Conservation (phyloP, 2,329 filamentous ascomycete genomes). For the Tolypocladium ovalisporum region DNA sequence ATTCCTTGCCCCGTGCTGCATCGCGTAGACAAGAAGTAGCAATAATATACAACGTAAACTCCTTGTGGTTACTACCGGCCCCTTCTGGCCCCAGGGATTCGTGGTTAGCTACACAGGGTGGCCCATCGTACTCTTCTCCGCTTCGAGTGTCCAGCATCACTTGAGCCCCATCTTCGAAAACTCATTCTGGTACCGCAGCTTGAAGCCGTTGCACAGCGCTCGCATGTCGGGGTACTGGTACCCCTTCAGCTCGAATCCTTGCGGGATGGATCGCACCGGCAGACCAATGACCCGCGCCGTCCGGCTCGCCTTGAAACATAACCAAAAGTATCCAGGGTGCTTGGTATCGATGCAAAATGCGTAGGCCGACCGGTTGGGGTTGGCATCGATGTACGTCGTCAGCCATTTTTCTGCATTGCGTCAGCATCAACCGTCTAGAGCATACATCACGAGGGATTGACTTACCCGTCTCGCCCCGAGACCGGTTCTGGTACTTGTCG, state of each 20-base stretch:
- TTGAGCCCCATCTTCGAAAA: constrained; percentile 47
- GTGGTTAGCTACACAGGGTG: not conserved
- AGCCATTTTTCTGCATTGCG: constrained; percentile 72
- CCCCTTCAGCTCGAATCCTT: constrained; percentile 84
- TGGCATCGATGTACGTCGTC: constrained; percentile 89
- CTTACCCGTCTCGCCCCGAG: constrained; percentile 75
- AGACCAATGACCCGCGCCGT: constrained; percentile 63
- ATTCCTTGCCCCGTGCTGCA: not conserved
- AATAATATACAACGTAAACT: not conserved
- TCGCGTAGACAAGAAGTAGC: not conserved
- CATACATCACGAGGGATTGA: constrained; percentile 9
- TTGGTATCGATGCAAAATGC: constrained; percentile 91
- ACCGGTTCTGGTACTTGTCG: constrained; percentile 84
- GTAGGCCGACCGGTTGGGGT: constrained; percentile 87
- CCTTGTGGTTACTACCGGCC: not conserved
- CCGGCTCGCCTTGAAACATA: constrained; percentile 90
- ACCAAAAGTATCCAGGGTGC: constrained; percentile 86
- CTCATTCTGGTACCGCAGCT: constrained; percentile 61
- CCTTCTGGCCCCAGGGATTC: not conserved
- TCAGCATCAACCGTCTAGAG: constrained; percentile 8
- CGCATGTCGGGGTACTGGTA: constrained; percentile 90
- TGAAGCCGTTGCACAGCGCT: constrained; percentile 94
- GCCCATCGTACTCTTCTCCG: not conserved
- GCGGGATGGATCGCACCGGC: constrained; percentile 83
- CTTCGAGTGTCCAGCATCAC: constrained; percentile 7